phyloP scores from a whole-genome alignment of 1,139 yeast genomes.

The Diutina pseudorugosa region DNA sequence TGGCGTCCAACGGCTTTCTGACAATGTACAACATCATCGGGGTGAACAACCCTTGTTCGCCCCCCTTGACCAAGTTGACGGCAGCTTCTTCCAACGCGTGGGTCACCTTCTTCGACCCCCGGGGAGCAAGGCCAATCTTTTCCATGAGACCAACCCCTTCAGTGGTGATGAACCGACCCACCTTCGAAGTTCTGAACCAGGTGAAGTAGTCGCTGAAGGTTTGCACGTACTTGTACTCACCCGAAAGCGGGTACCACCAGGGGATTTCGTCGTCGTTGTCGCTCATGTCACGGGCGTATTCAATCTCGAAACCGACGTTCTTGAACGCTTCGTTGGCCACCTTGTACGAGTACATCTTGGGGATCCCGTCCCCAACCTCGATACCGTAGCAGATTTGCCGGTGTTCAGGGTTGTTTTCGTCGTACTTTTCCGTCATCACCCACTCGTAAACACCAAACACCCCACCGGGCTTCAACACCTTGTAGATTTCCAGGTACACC shows the following conservation, averaged over 20 bases:
- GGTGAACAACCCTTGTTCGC: slow-evolving; percentile 75
- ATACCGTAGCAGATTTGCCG: slow-evolving; percentile 94
- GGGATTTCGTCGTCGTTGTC: slow-evolving; percentile 76
- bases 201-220: slow-evolving; percentile 68
- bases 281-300: slow-evolving; percentile 72
- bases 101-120: slow-evolving; percentile 86
- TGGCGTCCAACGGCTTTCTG: slow-evolving; percentile 48
- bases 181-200: slow-evolving; percentile 73
- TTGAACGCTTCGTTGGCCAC: slow-evolving; percentile 84
- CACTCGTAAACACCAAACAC: slow-evolving; percentile 96
- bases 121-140: slow-evolving; percentile 78
- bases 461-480: slow-evolving; percentile 96
- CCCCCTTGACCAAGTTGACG: slow-evolving; percentile 88
- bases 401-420: slow-evolving; percentile 77
- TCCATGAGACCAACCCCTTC: slow-evolving; percentile 72
- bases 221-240: slow-evolving; percentile 85
- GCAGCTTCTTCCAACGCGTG: slow-evolving; percentile 95
- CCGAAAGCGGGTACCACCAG: slow-evolving; percentile 96
- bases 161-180: slow-evolving; percentile 83
- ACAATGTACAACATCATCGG: slow-evolving; percentile 93
- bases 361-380: slow-evolving; percentile 97
- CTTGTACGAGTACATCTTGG: slow-evolving; percentile 80
- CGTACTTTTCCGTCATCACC: slow-evolving; percentile 95
- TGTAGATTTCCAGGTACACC: slow-evolving; percentile 89
- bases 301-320: slow-evolving; percentile 78